Conservation (phyloP, 352 stramenopile species). For the Phytopythium ostracodes region DNA sequence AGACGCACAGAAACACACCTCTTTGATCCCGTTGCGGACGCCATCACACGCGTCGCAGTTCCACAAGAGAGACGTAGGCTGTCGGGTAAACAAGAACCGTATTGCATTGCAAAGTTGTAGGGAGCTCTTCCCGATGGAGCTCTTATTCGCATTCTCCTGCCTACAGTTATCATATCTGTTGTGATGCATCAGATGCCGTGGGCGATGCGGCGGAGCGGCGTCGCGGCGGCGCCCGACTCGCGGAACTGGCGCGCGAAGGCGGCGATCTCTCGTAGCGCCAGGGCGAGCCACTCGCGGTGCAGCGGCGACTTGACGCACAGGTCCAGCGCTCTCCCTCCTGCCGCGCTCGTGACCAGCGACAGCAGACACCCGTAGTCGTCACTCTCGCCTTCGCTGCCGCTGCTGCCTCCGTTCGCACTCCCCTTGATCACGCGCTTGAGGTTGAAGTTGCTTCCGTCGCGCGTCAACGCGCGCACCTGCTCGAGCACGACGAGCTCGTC, state of each 20-base stretch:
- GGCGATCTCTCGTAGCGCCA: slow-evolving; percentile 56
- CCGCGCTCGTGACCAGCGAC: slow-evolving; percentile 38
- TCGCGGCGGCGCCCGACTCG: slow-evolving; percentile 5
- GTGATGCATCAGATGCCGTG: neutral
- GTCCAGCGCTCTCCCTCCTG: slow-evolving; percentile 38
- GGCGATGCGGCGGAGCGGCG: neutral
- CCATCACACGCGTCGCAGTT: neutral
- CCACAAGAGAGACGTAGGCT: neutral
- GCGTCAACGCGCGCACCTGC: slow-evolving; percentile 14
- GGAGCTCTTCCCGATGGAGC: neutral
- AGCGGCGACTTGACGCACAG: slow-evolving; percentile 59
- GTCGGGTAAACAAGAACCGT: neutral
- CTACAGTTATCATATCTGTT: no score
- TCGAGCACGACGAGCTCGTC: slow-evolving; percentile 50
- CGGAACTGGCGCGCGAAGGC: slow-evolving; percentile 41
- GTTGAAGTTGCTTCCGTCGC: slow-evolving; percentile 4
- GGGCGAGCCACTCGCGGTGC: slow-evolving; percentile 76
- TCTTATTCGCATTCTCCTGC: neutral
- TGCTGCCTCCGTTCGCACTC: slow-evolving; percentile 11
- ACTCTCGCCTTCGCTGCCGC: slow-evolving; percentile 19
- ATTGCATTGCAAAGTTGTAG: neutral
- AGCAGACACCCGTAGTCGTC: slow-evolving; percentile 44
- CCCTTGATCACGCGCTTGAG: neutral
- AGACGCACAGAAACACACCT: neutral
- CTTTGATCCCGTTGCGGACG: no score